Evolutionary conservation across 108 stramenopile genomes (phyloP).

Genomic region (Discostella stelligeroides): DNA sequence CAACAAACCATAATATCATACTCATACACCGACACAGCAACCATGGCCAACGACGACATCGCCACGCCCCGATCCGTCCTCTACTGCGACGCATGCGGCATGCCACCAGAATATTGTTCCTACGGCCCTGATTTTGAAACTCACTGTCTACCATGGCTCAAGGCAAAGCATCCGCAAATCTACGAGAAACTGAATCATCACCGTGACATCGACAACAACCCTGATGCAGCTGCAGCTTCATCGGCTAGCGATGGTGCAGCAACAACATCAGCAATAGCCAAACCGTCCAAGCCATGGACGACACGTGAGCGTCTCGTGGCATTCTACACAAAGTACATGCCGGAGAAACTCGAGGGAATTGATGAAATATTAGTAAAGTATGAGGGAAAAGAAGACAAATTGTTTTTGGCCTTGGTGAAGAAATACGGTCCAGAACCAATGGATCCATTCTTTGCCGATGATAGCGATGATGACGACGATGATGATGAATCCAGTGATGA

Average conservation of each 20-base stretch:
- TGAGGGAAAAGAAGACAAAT: slow-evolving; percentile 89
- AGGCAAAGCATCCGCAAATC: slow-evolving; percentile 67
- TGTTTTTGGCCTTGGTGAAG: slow-evolving; percentile 79
- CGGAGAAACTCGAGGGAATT: slow-evolving; percentile 78
- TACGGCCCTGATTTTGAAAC: slow-evolving; percentile 92
- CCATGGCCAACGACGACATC: too few species aligned
- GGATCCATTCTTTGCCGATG: slow-evolving; percentile 72
- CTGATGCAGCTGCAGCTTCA: neutral
- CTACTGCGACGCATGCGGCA: slow-evolving; percentile 93
- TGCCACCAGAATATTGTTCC: slow-evolving; percentile 97
- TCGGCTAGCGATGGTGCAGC: neutral
- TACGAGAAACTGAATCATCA: slow-evolving; percentile 46
- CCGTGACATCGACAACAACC: slow-evolving; percentile 19
- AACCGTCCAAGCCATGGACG: slow-evolving; percentile 77
- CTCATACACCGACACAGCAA: too few species aligned
- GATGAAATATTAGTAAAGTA: slow-evolving; percentile 82
- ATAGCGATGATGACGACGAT: slow-evolving; percentile 59
- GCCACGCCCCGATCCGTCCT: slow-evolving; percentile 40
- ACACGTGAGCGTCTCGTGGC: slow-evolving; percentile 69
- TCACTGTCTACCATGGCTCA: slow-evolving; percentile 79
- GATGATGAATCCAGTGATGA: too few species aligned
- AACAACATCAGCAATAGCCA: neutral
- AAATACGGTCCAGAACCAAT: slow-evolving; percentile 92
- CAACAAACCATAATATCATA: too few species aligned
- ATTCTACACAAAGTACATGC: slow-evolving; percentile 88